Conservation (phyloP, 2,329 filamentous ascomycete species). For the Ilyonectria mors-panacis region DNA sequence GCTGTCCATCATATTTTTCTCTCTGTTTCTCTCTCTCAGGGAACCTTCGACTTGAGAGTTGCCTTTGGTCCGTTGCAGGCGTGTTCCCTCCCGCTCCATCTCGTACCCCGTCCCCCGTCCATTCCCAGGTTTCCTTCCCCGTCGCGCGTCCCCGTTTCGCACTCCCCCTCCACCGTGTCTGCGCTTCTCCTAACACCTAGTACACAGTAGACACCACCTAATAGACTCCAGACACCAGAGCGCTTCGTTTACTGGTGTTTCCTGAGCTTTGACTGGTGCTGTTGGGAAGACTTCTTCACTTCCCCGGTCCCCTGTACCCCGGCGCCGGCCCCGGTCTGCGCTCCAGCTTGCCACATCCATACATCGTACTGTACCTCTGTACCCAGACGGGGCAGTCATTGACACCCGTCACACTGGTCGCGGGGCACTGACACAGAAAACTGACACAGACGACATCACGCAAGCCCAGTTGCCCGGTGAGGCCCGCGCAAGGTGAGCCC, state of each 20-base stretch:
- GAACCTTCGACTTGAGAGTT: constrained; percentile 23
- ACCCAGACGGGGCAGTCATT: constrained; percentile 6
- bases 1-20: constrained; percentile 18
- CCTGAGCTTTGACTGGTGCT: not conserved
- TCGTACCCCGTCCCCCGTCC: constrained; percentile 4
- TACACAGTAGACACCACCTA: not conserved
- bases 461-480: constrained; percentile 40
- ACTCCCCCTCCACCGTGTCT: constrained; percentile 2
- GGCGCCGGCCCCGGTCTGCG: constrained; percentile 18
- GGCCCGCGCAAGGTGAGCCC: constrained; percentile 31
- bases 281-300: constrained; percentile 9
- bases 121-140: constrained; percentile 8
- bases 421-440: constrained; percentile 13
- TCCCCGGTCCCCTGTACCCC: constrained; percentile 28
- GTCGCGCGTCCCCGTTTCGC: constrained; percentile 13
- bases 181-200: not conserved
- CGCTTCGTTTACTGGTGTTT: not conserved
- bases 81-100: constrained; percentile 34
- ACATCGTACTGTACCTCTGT: constrained; percentile 5
- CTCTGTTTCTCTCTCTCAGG: constrained; percentile 9
- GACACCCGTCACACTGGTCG: constrained; percentile 14
- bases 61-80: constrained; percentile 47
- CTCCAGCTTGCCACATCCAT: constrained; percentile 20
- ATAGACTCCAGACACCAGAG: not conserved
- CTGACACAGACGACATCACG: constrained; percentile 17